These are phyloP conservation scores for Gillenia trifoliata DNA, from an alignment of 306 rosid species.

Conservation along the genomic window DNA sequence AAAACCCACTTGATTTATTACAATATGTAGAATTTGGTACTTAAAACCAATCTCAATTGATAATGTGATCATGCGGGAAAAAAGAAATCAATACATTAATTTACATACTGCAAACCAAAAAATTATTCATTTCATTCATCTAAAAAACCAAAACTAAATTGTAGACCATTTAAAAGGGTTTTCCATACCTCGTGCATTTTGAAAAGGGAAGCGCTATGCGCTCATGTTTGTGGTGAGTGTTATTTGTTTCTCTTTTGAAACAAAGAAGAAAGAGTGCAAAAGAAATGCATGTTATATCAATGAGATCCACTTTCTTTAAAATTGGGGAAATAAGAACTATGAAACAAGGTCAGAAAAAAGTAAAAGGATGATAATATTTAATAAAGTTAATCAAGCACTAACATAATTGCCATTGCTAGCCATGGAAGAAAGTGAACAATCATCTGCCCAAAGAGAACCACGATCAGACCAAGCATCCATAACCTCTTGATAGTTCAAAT, in stretches of 20 bases:
- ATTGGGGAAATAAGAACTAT: neutral
- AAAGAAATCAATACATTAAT: neutral
- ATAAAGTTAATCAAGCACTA: constrained; percentile 22
- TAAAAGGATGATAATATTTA: neutral
- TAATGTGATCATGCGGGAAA: neutral
- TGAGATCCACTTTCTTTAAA: neutral
- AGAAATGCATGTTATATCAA: neutral
- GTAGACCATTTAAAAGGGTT: neutral
- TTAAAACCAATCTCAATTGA: neutral
- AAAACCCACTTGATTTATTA: neutral
- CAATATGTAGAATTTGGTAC: neutral
- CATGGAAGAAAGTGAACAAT: constrained; percentile 33
- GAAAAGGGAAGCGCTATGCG: neutral
- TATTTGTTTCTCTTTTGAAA: neutral
- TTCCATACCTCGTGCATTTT: neutral
- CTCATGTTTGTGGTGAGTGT: neutral
- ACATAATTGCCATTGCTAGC: constrained; percentile 45
- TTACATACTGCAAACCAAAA: neutral
- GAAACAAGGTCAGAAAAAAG: neutral
- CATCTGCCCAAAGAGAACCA: constrained; percentile 64
- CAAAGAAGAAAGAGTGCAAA: neutral
- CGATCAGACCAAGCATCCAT: constrained; percentile 85
- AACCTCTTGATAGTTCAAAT: constrained; percentile 73
- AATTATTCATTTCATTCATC: neutral
- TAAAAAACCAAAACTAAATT: neutral